A percentile compares a stretch with the other conserved stretches of the same genome.
These are phyloP conservation scores for Cucurbita argyrosperma DNA, from an alignment of 306 rosid species.

Conservation along the genomic window DNA sequence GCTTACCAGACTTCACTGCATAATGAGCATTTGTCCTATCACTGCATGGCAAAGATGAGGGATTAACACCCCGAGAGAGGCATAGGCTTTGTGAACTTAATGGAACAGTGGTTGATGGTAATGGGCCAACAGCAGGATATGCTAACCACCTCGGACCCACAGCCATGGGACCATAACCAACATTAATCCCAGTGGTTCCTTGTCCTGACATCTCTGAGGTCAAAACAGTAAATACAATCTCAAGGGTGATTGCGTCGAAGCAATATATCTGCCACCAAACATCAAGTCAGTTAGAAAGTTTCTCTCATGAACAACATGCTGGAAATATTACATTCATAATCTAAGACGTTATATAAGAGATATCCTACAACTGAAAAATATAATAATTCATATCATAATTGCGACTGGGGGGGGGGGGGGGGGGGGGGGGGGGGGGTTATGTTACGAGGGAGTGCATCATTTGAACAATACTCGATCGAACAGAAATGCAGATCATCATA, in stretches of 20 bases:
- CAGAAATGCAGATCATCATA: slow-evolving; percentile 3
- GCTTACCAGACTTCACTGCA: slow-evolving; percentile 82
- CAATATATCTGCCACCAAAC: slow-evolving; percentile 66
- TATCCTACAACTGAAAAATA: background rate
- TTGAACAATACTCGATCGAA: slow-evolving; percentile 6
- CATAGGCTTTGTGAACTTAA: slow-evolving; percentile 58
- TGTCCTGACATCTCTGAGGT: slow-evolving; percentile 63
- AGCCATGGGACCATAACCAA: slow-evolving; percentile 88
- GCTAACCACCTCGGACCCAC: slow-evolving; percentile 98
- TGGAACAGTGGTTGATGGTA: slow-evolving; percentile 44
- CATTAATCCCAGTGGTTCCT: slow-evolving; percentile 55
- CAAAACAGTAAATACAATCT: slow-evolving; percentile 66
- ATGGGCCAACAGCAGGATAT: slow-evolving; percentile 58
- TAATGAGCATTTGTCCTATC: slow-evolving; percentile 57
- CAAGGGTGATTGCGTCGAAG: slow-evolving; percentile 66
- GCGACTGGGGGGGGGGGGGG: background rate
- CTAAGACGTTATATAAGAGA: background rate
- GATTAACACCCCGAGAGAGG: slow-evolving; percentile 58
- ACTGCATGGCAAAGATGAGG: slow-evolving; percentile 64
- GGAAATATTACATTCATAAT: background rate
- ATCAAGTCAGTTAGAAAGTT: slow-evolving; percentile 6
- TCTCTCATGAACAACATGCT: background rate
- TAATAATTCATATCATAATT: background rate
- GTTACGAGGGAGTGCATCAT: background rate
- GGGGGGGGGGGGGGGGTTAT: no score